Base-by-base conservation (phyloP, 73 alveolate species). In the Tetrahymena malaccensis region DNA sequence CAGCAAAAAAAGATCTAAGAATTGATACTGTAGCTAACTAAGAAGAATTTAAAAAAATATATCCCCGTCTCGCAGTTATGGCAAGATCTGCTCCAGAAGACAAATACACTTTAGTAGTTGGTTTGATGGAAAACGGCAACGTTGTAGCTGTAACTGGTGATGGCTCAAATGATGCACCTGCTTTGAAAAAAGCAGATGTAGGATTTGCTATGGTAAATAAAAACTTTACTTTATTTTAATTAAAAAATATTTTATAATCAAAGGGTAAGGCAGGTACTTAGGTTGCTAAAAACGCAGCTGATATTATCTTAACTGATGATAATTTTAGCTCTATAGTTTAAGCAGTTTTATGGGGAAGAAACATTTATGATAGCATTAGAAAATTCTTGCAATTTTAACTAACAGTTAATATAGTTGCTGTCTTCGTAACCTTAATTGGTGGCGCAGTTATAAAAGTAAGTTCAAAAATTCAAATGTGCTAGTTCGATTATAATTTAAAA, bases 111-210 rank as follows among this genome's bases (percentile, higher is more conserved):
- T 97, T 99, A 31, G 99, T 99, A 10, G 97, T 98, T 55, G 99
- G 99, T 84, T 98, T 99, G 40, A 98, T 98, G 96, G 98, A 98
- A 40, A 94, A 97, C 96, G 99, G 99, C 0, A 97, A 97, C 93
- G 99, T 98, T 21, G 99, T 99, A 12, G 99, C 99, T 55, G 99
- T 99, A 85, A 99, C 99, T 35, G 99, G 99, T 17, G 99, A 99
- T 94, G 99, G 99, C 22, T 98, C 99, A 10, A 99, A 98, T 97
- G 99, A 99, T 97, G 99, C 99, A 16, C 99, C 99, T 27, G 99
- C 99, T 38, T 94, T 99, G 58, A 98, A 97, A 58, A 98, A 98
- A 94, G 98, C 99, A 35, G 99, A 99, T 97, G 99, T 99, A 35
- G 99, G 99, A 21, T 97, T 98, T 95, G 99, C 99, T 37, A 98